Evolutionary conservation across 306 rosid species (phyloP).

Genomic region (Luffa aegyptiaca): DNA sequence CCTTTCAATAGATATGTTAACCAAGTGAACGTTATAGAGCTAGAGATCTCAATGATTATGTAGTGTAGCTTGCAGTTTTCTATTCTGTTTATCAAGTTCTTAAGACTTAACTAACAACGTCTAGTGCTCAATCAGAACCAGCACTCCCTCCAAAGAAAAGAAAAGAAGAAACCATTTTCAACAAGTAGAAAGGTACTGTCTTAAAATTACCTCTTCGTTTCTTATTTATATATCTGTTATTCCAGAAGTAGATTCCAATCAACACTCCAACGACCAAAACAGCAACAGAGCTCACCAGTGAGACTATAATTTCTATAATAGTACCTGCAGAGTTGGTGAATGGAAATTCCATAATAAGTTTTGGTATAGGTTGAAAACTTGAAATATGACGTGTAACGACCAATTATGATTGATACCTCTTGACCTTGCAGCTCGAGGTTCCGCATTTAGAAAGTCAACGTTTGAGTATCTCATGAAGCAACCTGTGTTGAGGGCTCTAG

Average conservation of each 20-base stretch:
- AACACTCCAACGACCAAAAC: constrained; percentile 41
- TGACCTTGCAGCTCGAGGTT: constrained; percentile 24
- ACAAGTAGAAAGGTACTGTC: background rate
- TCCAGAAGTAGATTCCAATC: constrained; percentile 61
- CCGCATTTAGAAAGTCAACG: constrained; percentile 57
- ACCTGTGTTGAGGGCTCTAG: constrained; percentile 63
- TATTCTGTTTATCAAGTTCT: background rate
- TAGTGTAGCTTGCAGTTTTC: background rate
- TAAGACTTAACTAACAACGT: background rate
- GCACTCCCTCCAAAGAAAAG: background rate
- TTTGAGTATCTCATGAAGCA: constrained; percentile 92
- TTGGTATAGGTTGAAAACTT: background rate
- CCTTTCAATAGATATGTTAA: constrained; percentile 22
- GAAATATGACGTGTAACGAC: background rate
- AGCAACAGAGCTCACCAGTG: constrained; percentile 54
- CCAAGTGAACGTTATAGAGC: background rate
- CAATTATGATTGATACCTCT: constrained; percentile 27
- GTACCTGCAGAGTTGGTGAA: constrained; percentile 40
- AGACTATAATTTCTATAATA: constrained; percentile 33
- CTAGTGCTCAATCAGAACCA: too few species aligned
- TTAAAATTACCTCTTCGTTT: constrained; percentile 60
- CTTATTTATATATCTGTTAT: constrained; percentile 65
- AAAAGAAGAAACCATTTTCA: background rate
- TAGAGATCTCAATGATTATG: background rate
- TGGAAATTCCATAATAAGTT: background rate